phyloP scores from a whole-genome alignment of 2,329 filamentous ascomycete species.

The Alternaria longipes region DNA sequence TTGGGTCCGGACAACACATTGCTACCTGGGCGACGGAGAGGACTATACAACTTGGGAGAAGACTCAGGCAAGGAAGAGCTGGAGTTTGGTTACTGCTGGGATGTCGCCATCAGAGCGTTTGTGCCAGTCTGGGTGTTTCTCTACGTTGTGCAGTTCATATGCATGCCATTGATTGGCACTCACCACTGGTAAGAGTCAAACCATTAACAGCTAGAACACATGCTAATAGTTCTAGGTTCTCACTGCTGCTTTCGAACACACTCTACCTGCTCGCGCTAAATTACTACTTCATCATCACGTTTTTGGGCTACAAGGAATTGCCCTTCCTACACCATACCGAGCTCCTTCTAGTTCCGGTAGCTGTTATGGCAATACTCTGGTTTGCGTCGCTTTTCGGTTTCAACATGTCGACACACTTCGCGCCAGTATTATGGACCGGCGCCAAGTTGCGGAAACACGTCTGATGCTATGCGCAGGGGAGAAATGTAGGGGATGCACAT shows the following conservation, averaged over 20 bases:
- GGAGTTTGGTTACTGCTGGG: conserved; percentile 77
- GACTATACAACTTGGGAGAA: conserved; percentile 65
- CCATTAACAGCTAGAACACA: background rate
- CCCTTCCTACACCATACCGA: conserved; percentile 74
- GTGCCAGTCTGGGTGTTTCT: conserved; percentile 73
- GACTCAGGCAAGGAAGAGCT: conserved; percentile 62
- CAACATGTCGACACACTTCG: conserved; percentile 61
- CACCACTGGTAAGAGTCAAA: conserved; percentile 57
- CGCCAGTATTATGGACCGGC: conserved; percentile 61
- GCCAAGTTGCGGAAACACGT: conserved; percentile 56
- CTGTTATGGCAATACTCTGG: conserved; percentile 69
- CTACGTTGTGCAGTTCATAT: conserved; percentile 72
- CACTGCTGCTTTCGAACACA: conserved; percentile 69
- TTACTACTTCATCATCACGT: conserved; percentile 75
- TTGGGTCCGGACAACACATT: conserved; percentile 66
- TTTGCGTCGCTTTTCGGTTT: conserved; percentile 61
- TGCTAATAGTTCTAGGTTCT: conserved; percentile 52
- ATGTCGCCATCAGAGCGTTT: conserved; percentile 73
- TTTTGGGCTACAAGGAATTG: conserved; percentile 74
- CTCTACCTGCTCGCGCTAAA: conserved; percentile 71
- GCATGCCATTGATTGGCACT: conserved; percentile 68
- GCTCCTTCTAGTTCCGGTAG: conserved; percentile 68
- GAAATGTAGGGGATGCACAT: background rate
- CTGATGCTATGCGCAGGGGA: background rate
- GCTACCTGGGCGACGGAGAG: conserved; percentile 61